These are phyloP conservation scores for Lecanosticta acicola DNA, from an alignment of 2,329 filamentous ascomycete species.

Conservation along the genomic window DNA sequence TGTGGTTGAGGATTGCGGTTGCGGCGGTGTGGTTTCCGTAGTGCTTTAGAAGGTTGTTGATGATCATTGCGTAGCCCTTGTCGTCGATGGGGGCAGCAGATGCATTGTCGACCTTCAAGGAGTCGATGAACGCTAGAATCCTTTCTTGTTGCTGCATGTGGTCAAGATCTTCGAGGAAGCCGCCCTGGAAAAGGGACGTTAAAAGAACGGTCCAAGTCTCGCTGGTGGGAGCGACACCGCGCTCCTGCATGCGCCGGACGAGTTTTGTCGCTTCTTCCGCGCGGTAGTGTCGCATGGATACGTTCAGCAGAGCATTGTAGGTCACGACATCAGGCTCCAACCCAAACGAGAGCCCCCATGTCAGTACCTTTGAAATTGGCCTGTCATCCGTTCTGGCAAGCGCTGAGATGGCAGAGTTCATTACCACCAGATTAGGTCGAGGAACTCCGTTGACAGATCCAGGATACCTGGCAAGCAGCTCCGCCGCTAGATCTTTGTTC, in stretches of 20 bases:
- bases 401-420: conserved; percentile 66
- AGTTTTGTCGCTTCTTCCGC: conserved; percentile 33
- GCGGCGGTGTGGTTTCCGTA: conserved; percentile 48
- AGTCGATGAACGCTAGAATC: conserved; percentile 53
- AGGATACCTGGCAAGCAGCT: conserved; percentile 19
- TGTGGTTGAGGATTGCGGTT: conserved; percentile 57
- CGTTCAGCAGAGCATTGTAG: conserved; percentile 32
- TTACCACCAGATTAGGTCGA: conserved; percentile 56
- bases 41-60: conserved; percentile 56
- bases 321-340: conserved; percentile 32
- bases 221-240: conserved; percentile 44
- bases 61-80: conserved; percentile 63
- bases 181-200: conserved; percentile 52
- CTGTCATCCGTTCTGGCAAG: conserved; percentile 50
- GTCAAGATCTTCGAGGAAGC: conserved; percentile 37
- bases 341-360: conserved; percentile 36
- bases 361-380: conserved; percentile 51
- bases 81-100: conserved; percentile 46
- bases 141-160: conserved; percentile 47
- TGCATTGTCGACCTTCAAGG: conserved; percentile 52
- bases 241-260: conserved; percentile 39
- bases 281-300: conserved; percentile 26
- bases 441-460: conserved; percentile 40
- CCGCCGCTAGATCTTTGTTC: conserved; percentile 8
- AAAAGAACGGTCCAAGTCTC: conserved; percentile 70